These are phyloP conservation scores for Scedosporium minutisporum DNA, from an alignment of 2,329 filamentous ascomycete genomes.

Conservation along the genomic window DNA sequence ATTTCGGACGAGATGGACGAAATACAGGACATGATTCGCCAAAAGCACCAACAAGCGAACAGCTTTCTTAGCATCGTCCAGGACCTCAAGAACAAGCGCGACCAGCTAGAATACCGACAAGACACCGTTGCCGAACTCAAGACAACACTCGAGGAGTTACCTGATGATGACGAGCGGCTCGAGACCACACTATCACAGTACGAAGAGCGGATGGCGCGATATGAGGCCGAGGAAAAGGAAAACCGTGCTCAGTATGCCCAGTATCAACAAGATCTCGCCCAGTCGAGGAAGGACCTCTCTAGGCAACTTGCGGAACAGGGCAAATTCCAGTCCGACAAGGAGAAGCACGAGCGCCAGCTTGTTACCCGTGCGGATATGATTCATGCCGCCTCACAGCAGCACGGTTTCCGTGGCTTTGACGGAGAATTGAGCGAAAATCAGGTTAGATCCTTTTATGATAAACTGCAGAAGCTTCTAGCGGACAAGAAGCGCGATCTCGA, in stretches of 20 bases:
- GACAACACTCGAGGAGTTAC: conserved; percentile 63
- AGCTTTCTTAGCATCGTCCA: conserved; percentile 67
- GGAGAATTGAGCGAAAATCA: conserved; percentile 64
- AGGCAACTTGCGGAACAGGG: conserved; percentile 57
- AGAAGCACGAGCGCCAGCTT: conserved; percentile 74
- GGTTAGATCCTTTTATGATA: conserved; percentile 67
- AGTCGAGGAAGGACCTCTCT: conserved; percentile 36
- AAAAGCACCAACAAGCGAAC: conserved; percentile 64
- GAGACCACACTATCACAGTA: conserved; percentile 66
- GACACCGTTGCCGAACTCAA: conserved; percentile 62
- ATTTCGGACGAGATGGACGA: conserved; percentile 53
- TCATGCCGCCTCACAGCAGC: conserved; percentile 63
- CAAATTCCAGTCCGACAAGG: conserved; percentile 75
- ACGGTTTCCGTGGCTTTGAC: conserved; percentile 79
- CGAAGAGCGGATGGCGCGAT: conserved; percentile 60
- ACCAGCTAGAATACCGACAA: conserved; percentile 61
- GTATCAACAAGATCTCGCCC: conserved; percentile 41
- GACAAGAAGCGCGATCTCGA: conserved; percentile 77
- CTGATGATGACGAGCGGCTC: conserved; percentile 69
- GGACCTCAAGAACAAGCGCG: conserved; percentile 64
- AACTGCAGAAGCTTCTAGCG: conserved; percentile 61
- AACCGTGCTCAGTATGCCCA: conserved; percentile 56
- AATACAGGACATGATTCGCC: conserved; percentile 45
- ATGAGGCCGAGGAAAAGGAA: conserved; percentile 51
- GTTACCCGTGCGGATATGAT: conserved; percentile 62